A percentile compares a stretch with the other conserved stretches of the same genome.
Evolutionary conservation across 2,329 filamentous ascomycete species (phyloP).

Genomic region (Pseudocercospora fijiensis): DNA sequence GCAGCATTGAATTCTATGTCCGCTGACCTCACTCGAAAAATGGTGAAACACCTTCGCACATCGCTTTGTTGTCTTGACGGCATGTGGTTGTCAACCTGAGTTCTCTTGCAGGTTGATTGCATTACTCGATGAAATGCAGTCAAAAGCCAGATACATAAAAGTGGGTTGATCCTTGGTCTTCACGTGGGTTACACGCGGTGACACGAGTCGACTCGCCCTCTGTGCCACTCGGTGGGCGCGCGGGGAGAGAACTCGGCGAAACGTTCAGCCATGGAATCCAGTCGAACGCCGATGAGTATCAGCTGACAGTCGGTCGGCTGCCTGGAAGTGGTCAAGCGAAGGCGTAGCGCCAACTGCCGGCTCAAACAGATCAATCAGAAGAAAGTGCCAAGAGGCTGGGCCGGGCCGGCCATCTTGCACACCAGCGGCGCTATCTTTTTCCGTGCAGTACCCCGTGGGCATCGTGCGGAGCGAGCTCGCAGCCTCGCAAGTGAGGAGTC

Average conservation of each 20-base stretch:
- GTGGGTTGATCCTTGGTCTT: neutral
- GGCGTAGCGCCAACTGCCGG: neutral
- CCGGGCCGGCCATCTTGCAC: neutral
- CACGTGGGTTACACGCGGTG: neutral
- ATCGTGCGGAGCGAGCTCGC: constrained; percentile 3
- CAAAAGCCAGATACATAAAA: neutral
- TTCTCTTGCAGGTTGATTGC: too few species aligned
- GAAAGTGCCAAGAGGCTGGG: neutral
- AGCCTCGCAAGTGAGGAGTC: neutral
- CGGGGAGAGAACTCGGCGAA: constrained; percentile 2
- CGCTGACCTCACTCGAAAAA: too few species aligned
- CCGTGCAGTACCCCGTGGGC: constrained; percentile 4
- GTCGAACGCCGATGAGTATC: constrained; percentile 3
- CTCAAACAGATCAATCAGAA: neutral
- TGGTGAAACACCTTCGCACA: too few species aligned
- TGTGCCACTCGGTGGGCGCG: neutral
- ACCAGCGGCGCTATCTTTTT: constrained; percentile 8
- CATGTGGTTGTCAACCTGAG: too few species aligned
- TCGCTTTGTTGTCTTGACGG: too few species aligned
- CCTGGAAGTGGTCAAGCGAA: neutral
- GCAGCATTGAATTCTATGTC: too few species aligned
- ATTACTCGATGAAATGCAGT: too few species aligned
- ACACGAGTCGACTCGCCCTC: neutral
- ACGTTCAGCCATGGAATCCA: constrained; percentile 6
- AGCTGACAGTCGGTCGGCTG: constrained; percentile 3